Percentiles rank a stretch among this genome's conserved stretches.
phyloP scores from a whole-genome alignment of 805 yeast genomes.

The Scheffersomyces ergatensis region DNA sequence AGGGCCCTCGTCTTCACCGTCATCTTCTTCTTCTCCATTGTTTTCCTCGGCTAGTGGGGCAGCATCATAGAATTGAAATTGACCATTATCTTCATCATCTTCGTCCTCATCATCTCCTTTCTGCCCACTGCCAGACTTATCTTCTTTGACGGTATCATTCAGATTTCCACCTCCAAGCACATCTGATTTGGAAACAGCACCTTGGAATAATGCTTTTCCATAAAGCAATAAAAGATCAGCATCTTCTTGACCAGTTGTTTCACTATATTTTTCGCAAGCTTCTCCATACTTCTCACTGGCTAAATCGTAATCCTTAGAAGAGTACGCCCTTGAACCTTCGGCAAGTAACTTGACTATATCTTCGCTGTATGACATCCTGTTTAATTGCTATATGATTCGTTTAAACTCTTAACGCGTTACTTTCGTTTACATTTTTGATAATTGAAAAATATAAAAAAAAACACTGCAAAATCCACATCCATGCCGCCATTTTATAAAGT shows the following conservation, averaged over 20 bases:
- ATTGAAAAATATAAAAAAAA: no score
- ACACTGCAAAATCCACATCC: no score
- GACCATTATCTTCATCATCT: constrained; percentile 21
- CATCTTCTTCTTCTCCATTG: constrained; percentile 11
- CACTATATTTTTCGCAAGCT: constrained; percentile 61
- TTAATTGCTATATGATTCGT: no score
- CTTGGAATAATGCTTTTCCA: constrained; percentile 76
- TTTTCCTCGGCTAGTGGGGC: constrained; percentile 21
- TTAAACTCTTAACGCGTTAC: no score
- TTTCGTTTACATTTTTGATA: no score
- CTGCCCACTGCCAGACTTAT: constrained; percentile 22
- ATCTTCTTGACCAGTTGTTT: constrained; percentile 56
- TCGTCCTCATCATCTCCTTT: constrained; percentile 19
- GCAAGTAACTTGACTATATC: constrained; percentile 49
- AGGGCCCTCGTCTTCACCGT: constrained; percentile 21
- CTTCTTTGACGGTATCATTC: constrained; percentile 18
- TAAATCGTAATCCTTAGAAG: constrained; percentile 61
- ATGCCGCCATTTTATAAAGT: no score
- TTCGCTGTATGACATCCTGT: constrained; percentile 27
- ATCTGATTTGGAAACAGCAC: constrained; percentile 71
- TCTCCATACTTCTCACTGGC: constrained; percentile 71
- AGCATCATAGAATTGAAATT: constrained; percentile 26
- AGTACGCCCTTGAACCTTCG: constrained; percentile 64
- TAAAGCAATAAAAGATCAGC: constrained; percentile 73
- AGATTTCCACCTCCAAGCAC: constrained; percentile 55